Evolutionary conservation across 2,329 filamentous ascomycete genomes (phyloP), one percentile per base, ranked within the genome.

Genomic region (Leptographium procerum): DNA sequence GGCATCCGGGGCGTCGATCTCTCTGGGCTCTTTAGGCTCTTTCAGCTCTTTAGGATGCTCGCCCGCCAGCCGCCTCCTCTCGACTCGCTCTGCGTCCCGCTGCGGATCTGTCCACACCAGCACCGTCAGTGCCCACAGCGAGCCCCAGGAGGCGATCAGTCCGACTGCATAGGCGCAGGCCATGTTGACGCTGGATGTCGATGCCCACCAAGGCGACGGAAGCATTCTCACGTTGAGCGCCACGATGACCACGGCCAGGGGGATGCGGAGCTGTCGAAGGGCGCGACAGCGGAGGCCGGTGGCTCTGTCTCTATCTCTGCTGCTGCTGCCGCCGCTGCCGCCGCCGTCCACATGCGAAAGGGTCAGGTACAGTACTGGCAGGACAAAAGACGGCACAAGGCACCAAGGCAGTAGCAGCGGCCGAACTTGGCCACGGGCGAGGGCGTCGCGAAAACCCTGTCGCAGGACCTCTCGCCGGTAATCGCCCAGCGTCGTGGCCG

Each of bases 61-160:
- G 48, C 40, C n/a, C n/a, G n/a, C n/a, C n/a, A n/a, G n/a, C n/a
- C 22, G 50, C 40, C 61, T 33, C 43, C 55, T 40, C 26, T 77
- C 68, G 0, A 79, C 73, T 61, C 82, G 75, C 61, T 76, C 80
- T 0, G 77, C 77, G 24, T 82, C 78, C 66, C 77, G 78, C 66
- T 85, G 83, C 4, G 82, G 80, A 22, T 72, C 69, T 52, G 73
- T 77, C 70, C 79, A 81, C 1, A 85, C 67, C 28, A 86, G 67
- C 64, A 81, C 66, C 24, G 75, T 74, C 57, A 77, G 64, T 40
- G 68, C 73, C 69, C 74, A 76, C 22, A 84, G 66, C 13, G 78
- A 76, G 1, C 76, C 73, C 78, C 78, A 85, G 4, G 70, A 67
- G 4, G 72, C 72, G 43, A 77, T 65, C 54, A 85, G 64, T 0